Evolutionary conservation across 805 yeast species (phyloP), one percentile per base, ranked within the genome.

Genomic region (Spathaspora passalidarum): DNA sequence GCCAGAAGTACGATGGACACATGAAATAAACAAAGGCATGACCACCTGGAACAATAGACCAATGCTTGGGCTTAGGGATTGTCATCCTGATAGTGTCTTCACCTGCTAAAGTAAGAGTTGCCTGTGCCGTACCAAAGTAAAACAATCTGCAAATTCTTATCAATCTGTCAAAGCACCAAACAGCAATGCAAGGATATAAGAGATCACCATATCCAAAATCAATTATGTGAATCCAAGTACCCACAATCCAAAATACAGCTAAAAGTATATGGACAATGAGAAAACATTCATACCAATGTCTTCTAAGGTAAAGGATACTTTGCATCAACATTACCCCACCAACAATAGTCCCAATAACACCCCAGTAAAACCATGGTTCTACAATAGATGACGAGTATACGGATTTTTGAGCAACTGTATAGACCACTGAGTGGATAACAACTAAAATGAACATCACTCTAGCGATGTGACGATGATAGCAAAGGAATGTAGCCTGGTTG

Each of bases 91-190:
- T 65, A 1, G 81, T 66, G 39, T 81, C 73, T 40, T 69, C 72
- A 20, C 70, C 73, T 18, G 66, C 56, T 7, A 77, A 57, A 16
- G 57, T 50, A 20, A 76, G 72, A 4, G 64, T 54, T 1, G 84
- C 86, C 13, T 67, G 59, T 19, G 80, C 77, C 19, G 75, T 79
- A 5, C 96, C 96, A 50, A 84, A 83, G 23, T 66, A 56, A 10
- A 75, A 43, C 2, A 88, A 61, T 45, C 88, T 73, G 1, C 73
- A 64, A 9, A 82, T 48, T 50, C 96, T 74, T 10, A 78, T 55
- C 0, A 80, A 48, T 46, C 91, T 69, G 57, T 89, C 95, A 52
- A 80, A 72, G 1, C 68, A 74, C 96, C 96, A 89, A 7, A 88
- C 69, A 0, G 80, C 83, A 48, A 79, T 73, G 7, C 82, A 57